Conservation (phyloP, 805 yeast genomes). For the Sugiyamaella americana region DNA sequence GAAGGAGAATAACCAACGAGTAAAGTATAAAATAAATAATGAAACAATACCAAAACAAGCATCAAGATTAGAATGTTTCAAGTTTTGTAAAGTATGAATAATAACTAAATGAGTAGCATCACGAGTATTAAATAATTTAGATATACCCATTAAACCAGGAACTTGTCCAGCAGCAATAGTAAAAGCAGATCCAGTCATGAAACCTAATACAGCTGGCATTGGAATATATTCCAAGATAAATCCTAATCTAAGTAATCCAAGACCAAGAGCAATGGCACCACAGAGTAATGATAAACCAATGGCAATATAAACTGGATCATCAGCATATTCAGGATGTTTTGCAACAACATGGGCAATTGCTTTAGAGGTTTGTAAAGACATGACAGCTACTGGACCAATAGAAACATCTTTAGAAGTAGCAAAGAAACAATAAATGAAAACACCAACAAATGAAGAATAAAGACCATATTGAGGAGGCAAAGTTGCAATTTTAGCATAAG, state of each 20-base stretch:
- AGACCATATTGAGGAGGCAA: slow-evolving; percentile 79
- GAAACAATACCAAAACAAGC: slow-evolving; percentile 87
- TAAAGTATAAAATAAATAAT: slow-evolving; percentile 59
- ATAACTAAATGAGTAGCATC: slow-evolving; percentile 63
- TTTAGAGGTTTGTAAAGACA: slow-evolving; percentile 80
- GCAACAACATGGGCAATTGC: slow-evolving; percentile 60
- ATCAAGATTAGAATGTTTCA: slow-evolving; percentile 62
- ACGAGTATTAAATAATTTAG: slow-evolving; percentile 61
- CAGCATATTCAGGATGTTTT: slow-evolving; percentile 38
- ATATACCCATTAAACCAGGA: slow-evolving; percentile 76
- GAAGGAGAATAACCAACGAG: slow-evolving; percentile 60
- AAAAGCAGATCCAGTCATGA: slow-evolving; percentile 92
- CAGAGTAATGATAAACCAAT: slow-evolving; percentile 72
- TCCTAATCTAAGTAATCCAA: slow-evolving; percentile 79
- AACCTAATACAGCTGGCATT: slow-evolving; percentile 86
- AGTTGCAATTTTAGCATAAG: slow-evolving; percentile 83
- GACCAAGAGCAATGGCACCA: slow-evolving; percentile 77
- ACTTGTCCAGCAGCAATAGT: slow-evolving; percentile 79
- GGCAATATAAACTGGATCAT: slow-evolving; percentile 60
- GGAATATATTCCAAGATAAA: slow-evolving; percentile 86
- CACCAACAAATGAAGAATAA: slow-evolving; percentile 89
- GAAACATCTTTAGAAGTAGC: slow-evolving; percentile 95
- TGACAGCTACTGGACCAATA: slow-evolving; percentile 95
- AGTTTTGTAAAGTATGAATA: slow-evolving; percentile 62
- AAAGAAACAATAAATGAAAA: slow-evolving; percentile 78